A percentile compares a stretch with the other conserved stretches of the same genome.
These are phyloP conservation scores for Phlyctochytrium bullatum DNA, from an alignment of 192 early-diverging fungal species.

Conservation along the genomic window DNA sequence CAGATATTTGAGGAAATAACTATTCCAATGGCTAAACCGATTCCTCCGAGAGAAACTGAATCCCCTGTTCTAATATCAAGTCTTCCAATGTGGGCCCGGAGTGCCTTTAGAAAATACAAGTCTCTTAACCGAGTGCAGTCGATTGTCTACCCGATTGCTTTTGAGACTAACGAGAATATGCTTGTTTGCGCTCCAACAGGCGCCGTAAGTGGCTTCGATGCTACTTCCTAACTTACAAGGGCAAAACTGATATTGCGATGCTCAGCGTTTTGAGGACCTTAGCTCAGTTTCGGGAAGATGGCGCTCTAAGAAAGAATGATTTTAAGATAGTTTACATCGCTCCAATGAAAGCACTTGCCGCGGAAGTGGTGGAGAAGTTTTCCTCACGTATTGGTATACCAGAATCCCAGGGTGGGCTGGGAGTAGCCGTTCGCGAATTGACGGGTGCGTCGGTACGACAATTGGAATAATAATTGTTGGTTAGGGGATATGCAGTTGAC, in stretches of 20 bases:
- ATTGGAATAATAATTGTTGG: background rate
- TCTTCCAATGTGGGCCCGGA: conserved; percentile 70
- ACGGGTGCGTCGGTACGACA: conserved; percentile 51
- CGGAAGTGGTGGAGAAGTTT: conserved; percentile 84
- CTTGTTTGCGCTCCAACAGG: conserved; percentile 98
- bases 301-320: conserved; percentile 70
- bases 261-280: conserved; percentile 85
- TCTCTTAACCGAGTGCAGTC: conserved; percentile 94
- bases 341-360: conserved; percentile 19
- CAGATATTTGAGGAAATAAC: conserved; percentile 88
- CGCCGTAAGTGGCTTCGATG: too few relatives aligned
- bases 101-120: conserved; percentile 79
- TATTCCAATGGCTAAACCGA: conserved; percentile 75
- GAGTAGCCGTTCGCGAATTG: conserved; percentile 85
- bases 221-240: too few relatives aligned
- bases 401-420: conserved; percentile 63
- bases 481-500: conserved; percentile 96
- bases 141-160: conserved; percentile 91
- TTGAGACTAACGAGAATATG: conserved; percentile 96
- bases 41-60: conserved; percentile 66
- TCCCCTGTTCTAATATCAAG: conserved; percentile 59
- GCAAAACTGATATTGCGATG: conserved; percentile 98
- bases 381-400: conserved; percentile 62
- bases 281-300: conserved; percentile 54
- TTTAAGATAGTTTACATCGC: conserved; percentile 99